Percentiles rank a stretch among this genome's conserved stretches.
phyloP scores from a whole-genome alignment of 352 stramenopile species.

The Pythium sp. region DNA sequence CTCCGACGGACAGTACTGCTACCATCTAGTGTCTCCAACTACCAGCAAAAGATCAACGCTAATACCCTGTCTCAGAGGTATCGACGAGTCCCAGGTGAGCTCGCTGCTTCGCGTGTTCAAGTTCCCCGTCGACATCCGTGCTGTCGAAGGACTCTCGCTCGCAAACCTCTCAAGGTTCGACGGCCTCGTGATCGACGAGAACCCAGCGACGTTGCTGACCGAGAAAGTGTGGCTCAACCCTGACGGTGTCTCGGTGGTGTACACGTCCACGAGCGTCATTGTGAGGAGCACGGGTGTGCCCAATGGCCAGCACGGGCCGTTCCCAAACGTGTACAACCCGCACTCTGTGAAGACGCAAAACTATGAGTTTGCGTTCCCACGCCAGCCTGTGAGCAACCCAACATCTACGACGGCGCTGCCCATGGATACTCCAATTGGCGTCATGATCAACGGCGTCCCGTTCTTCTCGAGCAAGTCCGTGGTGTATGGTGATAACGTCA shows the following conservation, averaged over 20 bases:
- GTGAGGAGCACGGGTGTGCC: constrained; percentile 63
- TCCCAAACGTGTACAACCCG: constrained; percentile 64
- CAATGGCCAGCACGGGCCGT: constrained; percentile 45
- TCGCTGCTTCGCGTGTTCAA: constrained; percentile 40
- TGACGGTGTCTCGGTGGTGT: constrained; percentile 38
- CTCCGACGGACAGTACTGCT: constrained; percentile 47
- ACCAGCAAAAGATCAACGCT: constrained; percentile 23
- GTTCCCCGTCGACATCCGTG: constrained; percentile 40
- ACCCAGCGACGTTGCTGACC: constrained; percentile 18
- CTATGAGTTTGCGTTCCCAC: constrained; percentile 64
- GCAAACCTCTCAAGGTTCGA: constrained; percentile 45
- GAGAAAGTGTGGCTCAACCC: constrained; percentile 56
- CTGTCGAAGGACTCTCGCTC: constrained; percentile 47
- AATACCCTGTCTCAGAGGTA: constrained; percentile 58
- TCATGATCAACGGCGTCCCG: constrained; percentile 74
- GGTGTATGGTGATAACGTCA: constrained; percentile 40
- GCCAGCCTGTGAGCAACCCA: constrained; percentile 28
- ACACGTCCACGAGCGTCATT: constrained; percentile 48
- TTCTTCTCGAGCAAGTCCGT: constrained; percentile 48
- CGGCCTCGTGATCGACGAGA: constrained; percentile 54
- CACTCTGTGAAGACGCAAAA: constrained; percentile 46
- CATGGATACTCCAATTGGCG: constrained; percentile 43
- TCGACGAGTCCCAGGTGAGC: constrained; percentile 22
- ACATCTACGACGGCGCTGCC: constrained; percentile 29
- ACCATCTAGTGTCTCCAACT: constrained; percentile 36